Evolutionary conservation across 331 rosid species (phyloP), one percentile per base, ranked within the genome.

Genomic region (Spiraea crenata): DNA sequence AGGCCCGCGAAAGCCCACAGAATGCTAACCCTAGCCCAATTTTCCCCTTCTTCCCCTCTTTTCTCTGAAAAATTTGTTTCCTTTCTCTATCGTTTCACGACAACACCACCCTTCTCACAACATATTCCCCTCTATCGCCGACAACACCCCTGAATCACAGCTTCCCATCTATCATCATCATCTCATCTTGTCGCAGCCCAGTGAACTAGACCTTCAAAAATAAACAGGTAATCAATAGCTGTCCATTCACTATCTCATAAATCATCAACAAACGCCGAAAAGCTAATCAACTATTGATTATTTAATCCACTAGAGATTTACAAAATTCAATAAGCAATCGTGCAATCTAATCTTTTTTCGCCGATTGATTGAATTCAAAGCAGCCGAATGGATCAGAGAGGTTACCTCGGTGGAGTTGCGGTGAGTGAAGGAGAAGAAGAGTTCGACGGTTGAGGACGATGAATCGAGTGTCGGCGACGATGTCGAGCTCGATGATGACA

Each of bases 391-490:
- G 47, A 25, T n/a, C 42, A 39, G 20, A 25, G 31, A 25, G 0
- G 10, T 42, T 78, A 93, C 98, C 99, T 87, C 67, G 10, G 88
- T 81, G 14, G 78, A 79, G 57, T 50, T 70, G 9, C 49, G 61
- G 61, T 6, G 62, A 25, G 83, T 76, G 85, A 85, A 82, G 0
- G 31, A 25, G 59, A 93, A 49, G 8, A 78, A 37, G 40, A 93
- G 95, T 5, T 89, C 92, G 63, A 91, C 89, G 17, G 56, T 91
- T 91, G 78, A 93, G 97, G 44, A 91, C 96, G 67, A 93, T 71
- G 84, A 79, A 93, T 17, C 34, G 13, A 45, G 97, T 87, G 3
- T 86, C 85, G 57, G 83, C 77, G 58, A 89, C 82, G 83, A 91
- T 74, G 67, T 91, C 80, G 49, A 89, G 68, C 63, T 85, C 80